Conservation (phyloP, 2,329 filamentous ascomycete genomes). For the Leptographium radiaticola region DNA sequence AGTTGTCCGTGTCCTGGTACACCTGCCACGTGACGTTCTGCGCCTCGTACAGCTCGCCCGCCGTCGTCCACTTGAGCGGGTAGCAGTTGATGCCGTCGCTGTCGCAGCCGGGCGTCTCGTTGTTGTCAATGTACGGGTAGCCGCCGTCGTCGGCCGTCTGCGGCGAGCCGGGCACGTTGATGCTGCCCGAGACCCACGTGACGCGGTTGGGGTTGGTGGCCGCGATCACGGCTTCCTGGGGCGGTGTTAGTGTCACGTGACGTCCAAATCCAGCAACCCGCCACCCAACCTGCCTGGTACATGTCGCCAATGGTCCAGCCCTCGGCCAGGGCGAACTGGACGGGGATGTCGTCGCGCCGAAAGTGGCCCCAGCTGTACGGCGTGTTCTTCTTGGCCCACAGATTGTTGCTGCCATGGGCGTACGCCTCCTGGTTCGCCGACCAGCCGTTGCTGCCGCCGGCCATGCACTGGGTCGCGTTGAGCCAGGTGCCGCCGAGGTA, state of each 20-base stretch:
- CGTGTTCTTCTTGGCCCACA: constrained; percentile 40
- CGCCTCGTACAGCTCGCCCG: constrained; percentile 27
- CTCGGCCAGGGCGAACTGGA: constrained; percentile 44
- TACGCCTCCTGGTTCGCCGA: constrained; percentile 35
- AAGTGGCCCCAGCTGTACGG: constrained; percentile 39
- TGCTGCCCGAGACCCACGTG: constrained; percentile 34
- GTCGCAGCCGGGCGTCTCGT: constrained; percentile 32
- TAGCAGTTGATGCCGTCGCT: constrained; percentile 26
- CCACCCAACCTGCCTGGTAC: constrained; percentile 22
- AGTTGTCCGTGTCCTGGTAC: constrained; percentile 30
- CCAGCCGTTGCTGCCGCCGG: constrained; percentile 38
- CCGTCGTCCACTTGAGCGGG: constrained; percentile 32
- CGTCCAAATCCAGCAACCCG: neutral
- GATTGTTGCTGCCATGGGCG: constrained; percentile 36
- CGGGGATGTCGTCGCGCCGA: constrained; percentile 35
- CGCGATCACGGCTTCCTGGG: constrained; percentile 25
- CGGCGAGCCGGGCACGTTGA: constrained; percentile 35
- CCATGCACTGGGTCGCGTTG: constrained; percentile 41
- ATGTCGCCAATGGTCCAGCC: constrained; percentile 43
- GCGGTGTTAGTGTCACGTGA: constrained; percentile 20
- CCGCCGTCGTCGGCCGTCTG: constrained; percentile 28
- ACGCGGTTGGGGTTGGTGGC: constrained; percentile 40
- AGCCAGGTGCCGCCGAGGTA: constrained; percentile 35
- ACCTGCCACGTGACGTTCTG: constrained; percentile 30
- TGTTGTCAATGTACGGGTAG: constrained; percentile 34